These are phyloP conservation scores for Trifolium subterraneum DNA, from an alignment of 306 rosid species.

Conservation along the genomic window DNA sequence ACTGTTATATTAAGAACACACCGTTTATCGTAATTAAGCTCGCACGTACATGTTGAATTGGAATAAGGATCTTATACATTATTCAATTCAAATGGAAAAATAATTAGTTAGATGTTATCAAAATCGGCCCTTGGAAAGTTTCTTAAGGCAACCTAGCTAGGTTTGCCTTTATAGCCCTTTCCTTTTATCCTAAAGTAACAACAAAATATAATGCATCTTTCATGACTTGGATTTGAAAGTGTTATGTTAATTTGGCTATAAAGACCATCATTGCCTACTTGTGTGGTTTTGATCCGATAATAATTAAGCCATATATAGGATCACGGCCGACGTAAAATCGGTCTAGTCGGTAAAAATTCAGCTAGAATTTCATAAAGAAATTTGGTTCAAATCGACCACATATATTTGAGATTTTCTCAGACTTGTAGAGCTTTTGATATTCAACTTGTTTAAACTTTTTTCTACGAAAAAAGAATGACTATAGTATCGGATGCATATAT, in stretches of 20 bases:
- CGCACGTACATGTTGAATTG: neutral
- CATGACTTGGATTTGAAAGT: constrained; percentile 50
- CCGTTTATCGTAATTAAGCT: neutral
- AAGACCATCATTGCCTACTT: no score
- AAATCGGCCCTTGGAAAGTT: constrained; percentile 41
- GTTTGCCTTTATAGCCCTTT: constrained; percentile 47
- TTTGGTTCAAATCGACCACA: no score
- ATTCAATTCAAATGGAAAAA: constrained; percentile 40
- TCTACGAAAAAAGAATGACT: no score
- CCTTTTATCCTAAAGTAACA: constrained; percentile 53
- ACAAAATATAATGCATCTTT: constrained; percentile 54
- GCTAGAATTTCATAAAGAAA: no score
- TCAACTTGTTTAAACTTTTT: no score
- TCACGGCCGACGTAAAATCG: no score
- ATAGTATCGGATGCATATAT: no score
- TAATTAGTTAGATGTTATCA: constrained; percentile 18
- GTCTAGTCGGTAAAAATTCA: no score
- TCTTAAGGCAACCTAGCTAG: constrained; percentile 49
- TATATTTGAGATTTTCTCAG: no score
- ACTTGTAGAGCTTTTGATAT: no score
- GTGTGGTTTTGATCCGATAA: no score
- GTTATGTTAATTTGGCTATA: constrained; percentile 38
- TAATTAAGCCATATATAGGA: no score
- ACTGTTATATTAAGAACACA: neutral
- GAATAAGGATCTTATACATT: neutral